These are phyloP conservation scores for Pseudisothecium myosuroides DNA, from an alignment of 225 moss, liverwort and hornwort species.

Conservation along the genomic window DNA sequence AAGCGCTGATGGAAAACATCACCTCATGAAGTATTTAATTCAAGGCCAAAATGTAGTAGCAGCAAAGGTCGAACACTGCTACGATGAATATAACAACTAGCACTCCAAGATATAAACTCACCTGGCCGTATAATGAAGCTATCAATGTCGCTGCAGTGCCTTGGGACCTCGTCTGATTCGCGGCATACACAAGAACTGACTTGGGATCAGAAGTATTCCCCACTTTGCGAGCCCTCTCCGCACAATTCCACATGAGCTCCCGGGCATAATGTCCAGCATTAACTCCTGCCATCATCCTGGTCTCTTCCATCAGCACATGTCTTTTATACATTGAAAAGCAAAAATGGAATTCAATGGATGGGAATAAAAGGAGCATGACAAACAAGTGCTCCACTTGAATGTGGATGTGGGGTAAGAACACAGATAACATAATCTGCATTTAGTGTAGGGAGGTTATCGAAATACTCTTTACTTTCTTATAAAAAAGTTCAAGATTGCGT, in stretches of 20 bases:
- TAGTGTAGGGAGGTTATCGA: background rate
- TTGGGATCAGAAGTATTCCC: constrained; percentile 60
- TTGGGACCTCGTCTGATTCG: constrained; percentile 41
- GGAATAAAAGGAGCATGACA: background rate
- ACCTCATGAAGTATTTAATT: background rate
- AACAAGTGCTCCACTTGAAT: background rate
- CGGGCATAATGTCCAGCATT: constrained; percentile 90
- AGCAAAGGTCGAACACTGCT: background rate
- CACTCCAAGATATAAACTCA: background rate
- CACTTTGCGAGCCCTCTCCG: constrained; percentile 64
- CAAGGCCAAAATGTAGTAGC: background rate
- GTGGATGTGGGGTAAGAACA: background rate
- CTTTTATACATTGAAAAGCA: background rate
- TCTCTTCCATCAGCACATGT: constrained; percentile 9
- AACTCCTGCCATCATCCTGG: constrained; percentile 47
- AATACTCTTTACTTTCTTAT: background rate
- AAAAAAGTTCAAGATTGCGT: background rate
- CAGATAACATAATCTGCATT: background rate
- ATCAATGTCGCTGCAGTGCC: constrained; percentile 78
- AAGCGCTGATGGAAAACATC: background rate
- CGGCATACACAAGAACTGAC: constrained; percentile 60
- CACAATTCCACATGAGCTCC: constrained; percentile 97
- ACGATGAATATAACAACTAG: background rate
- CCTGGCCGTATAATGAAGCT: constrained; percentile 66
- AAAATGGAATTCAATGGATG: background rate